These are phyloP conservation scores for Boletus huronensis DNA, from an alignment of 768 basidiomycete species.

Conservation along the genomic window DNA sequence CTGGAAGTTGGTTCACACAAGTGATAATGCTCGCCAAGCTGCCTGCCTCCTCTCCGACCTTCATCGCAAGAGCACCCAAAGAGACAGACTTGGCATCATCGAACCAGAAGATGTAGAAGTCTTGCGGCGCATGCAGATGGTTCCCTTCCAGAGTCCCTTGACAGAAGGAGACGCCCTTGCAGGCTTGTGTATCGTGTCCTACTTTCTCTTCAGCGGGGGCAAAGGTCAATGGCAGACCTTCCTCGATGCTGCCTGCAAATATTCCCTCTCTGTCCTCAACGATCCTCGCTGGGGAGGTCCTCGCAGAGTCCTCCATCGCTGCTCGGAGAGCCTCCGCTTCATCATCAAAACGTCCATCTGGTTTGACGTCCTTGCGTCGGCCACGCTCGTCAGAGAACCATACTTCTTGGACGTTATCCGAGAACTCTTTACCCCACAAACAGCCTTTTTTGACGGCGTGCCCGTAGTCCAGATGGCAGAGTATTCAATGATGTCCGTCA, in stretches of 20 bases:
- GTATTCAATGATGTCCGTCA: slow-evolving; percentile 74
- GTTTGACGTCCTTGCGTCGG: slow-evolving; percentile 81
- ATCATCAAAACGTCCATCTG: slow-evolving; percentile 82
- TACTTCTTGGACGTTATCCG: slow-evolving; percentile 55
- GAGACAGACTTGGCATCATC: slow-evolving; percentile 18
- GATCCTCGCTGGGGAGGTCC: slow-evolving; percentile 37
- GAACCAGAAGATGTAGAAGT: slow-evolving; percentile 24
- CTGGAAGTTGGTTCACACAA: slow-evolving; percentile 45
- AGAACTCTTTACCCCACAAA: slow-evolving; percentile 43
- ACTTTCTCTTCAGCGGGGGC: slow-evolving; percentile 76
- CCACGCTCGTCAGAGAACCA: slow-evolving; percentile 61
- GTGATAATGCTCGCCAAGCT: slow-evolving; percentile 50
- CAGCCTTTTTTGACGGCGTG: slow-evolving; percentile 28
- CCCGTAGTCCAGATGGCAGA: slow-evolving; percentile 38
- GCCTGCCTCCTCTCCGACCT: slow-evolving; percentile 62
- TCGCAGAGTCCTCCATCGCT: slow-evolving; percentile 43
- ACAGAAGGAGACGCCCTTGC: slow-evolving; percentile 75
- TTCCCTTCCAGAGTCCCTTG: slow-evolving; percentile 20
- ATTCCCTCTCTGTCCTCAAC: slow-evolving; percentile 48
- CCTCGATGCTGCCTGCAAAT: slow-evolving; percentile 57
- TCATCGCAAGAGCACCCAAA: slow-evolving; percentile 38
- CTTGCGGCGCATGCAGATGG: slow-evolving; percentile 25
- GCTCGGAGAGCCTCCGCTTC: slow-evolving; percentile 55
- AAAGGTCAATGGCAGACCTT: slow-evolving; percentile 65
- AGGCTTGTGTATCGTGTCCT: slow-evolving; percentile 70